Percentiles rank a stretch among this genome's conserved stretches.
These are phyloP conservation scores for Pelargonium fulgidum DNA, from an alignment of 441 rosid species.

Conservation along the genomic window DNA sequence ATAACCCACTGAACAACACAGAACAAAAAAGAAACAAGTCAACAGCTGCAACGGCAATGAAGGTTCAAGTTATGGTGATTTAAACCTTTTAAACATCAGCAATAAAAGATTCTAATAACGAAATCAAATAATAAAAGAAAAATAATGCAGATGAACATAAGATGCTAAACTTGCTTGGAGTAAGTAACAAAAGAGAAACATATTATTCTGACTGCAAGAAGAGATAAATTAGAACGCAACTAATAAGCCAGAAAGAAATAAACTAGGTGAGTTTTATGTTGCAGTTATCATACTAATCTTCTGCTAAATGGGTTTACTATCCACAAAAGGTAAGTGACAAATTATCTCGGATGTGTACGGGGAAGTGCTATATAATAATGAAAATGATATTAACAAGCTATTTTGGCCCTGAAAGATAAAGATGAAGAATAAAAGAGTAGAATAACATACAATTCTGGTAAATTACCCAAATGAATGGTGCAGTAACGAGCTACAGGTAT, in stretches of 20 bases:
- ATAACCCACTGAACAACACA: conserved; percentile 55
- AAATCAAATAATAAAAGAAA: neutral
- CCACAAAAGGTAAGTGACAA: neutral
- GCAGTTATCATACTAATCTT: neutral
- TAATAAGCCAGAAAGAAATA: neutral
- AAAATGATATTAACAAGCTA: neutral
- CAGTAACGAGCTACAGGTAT: neutral
- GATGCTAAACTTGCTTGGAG: neutral
- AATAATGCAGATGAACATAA: neutral
- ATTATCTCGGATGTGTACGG: neutral
- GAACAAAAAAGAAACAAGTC: conserved; percentile 7
- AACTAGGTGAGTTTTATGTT: neutral
- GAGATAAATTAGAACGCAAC: neutral
- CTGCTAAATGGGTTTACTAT: too few species aligned
- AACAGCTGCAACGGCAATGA: neutral
- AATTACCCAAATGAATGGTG: neutral
- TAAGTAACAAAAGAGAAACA: neutral
- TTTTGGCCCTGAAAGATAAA: neutral
- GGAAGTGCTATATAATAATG: neutral
- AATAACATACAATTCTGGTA: neutral
- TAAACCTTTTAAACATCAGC: conserved; percentile 5
- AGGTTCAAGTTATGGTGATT: conserved; percentile 7
- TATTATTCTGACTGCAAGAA: neutral
- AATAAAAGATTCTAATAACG: neutral
- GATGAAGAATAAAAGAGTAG: neutral